phyloP scores from a whole-genome alignment of 176 grass and related monocot genomes.

The Carex littledalei region DNA sequence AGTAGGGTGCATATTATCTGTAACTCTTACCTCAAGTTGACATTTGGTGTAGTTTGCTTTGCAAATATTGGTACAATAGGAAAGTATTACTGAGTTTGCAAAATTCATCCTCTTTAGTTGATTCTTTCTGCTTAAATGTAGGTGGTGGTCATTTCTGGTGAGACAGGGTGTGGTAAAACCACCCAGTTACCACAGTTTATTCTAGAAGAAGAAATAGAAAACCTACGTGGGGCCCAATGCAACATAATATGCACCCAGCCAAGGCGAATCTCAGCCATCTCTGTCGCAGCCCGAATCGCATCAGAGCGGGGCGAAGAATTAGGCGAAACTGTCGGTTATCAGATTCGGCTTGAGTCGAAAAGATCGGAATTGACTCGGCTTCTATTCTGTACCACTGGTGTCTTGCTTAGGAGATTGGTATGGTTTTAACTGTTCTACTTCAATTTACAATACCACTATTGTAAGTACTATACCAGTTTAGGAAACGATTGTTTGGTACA shows the following conservation, averaged over 20 bases:
- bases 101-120: neutral
- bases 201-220: conserved; percentile 81
- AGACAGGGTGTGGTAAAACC: conserved; percentile 96
- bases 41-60: neutral
- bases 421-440: conserved; percentile 5
- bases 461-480: neutral
- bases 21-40: too few relatives aligned
- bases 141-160: conserved; percentile 95
- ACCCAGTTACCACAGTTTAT: conserved; percentile 96
- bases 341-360: conserved; percentile 88
- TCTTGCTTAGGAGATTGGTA: conserved; percentile 87
- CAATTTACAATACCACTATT: neutral
- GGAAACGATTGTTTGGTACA: neutral
- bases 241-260: conserved; percentile 97
- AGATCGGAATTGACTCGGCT: conserved; percentile 66
- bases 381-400: conserved; percentile 94
- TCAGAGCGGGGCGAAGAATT: conserved; percentile 84
- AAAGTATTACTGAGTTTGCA: neutral
- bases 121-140: conserved; percentile 26
- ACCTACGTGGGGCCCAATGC: conserved; percentile 67
- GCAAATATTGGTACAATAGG: neutral
- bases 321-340: conserved; percentile 88
- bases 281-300: conserved; percentile 78
- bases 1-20: too few relatives aligned
- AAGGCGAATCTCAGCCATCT: conserved; percentile 93